Evolutionary conservation across 2,329 filamentous ascomycete species (phyloP).

Genomic region (Fusarium sp.): DNA sequence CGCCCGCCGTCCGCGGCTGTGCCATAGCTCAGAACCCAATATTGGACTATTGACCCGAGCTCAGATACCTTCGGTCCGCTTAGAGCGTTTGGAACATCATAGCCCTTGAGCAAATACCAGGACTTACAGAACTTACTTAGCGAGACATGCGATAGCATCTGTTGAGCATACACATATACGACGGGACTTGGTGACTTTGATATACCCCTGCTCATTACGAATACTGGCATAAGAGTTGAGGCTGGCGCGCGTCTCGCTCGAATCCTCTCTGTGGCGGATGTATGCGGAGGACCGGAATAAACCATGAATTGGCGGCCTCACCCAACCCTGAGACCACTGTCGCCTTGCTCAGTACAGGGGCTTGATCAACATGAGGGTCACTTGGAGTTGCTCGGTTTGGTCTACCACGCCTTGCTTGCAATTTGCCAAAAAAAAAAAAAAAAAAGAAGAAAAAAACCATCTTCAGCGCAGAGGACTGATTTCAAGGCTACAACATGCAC

Average conservation of each 20-base stretch:
- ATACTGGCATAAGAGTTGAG: slow-evolving; percentile 30
- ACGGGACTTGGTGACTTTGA: slow-evolving; percentile 17
- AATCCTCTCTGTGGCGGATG: slow-evolving; percentile 22
- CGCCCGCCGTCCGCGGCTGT: slow-evolving; percentile 49
- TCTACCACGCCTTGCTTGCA: background rate
- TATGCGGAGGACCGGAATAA: slow-evolving; percentile 2
- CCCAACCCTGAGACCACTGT: background rate
- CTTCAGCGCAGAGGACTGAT: background rate
- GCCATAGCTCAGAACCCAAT: slow-evolving; percentile 33
- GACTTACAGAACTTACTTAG: background rate
- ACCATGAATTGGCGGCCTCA: slow-evolving; percentile 38
- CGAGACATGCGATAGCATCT: slow-evolving; percentile 21
- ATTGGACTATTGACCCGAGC: slow-evolving; percentile 1
- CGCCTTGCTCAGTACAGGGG: slow-evolving; percentile 5
- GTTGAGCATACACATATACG: slow-evolving; percentile 4
- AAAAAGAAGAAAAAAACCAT: background rate
- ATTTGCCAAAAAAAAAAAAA: too few relatives aligned
- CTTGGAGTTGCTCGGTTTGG: slow-evolving; percentile 6
- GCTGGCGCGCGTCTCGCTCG: slow-evolving; percentile 33
- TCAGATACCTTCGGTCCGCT: slow-evolving; percentile 18
- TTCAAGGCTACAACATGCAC: background rate
- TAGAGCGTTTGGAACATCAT: slow-evolving; percentile 25
- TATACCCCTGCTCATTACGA: slow-evolving; percentile 24
- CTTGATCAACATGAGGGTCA: background rate
- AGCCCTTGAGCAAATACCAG: background rate